Evolutionary conservation across 805 yeast genomes (phyloP).

Genomic region (Wickerhamiella dianesei): DNA sequence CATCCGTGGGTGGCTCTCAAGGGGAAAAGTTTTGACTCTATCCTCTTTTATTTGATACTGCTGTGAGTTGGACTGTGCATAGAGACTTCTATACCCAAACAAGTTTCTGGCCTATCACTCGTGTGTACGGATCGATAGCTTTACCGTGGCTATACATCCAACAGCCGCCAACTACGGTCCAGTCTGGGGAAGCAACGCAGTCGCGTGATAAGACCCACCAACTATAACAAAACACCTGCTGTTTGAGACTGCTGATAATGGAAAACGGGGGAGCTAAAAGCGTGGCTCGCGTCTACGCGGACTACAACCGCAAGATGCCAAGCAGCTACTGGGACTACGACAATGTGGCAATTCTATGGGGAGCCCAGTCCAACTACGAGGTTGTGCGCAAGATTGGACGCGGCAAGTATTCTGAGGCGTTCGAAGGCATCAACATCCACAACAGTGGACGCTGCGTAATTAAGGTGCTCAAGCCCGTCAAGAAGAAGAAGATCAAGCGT

Average conservation of each 20-base stretch:
- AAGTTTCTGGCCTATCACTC: not conserved
- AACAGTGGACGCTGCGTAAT: conserved; percentile 61
- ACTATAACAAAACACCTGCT: too few species aligned
- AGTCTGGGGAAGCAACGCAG: not conserved
- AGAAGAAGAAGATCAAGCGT: conserved; percentile 80
- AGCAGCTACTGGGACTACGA: conserved; percentile 77
- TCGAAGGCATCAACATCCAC: conserved; percentile 56
- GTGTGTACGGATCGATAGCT: not conserved
- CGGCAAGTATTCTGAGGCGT: conserved; percentile 90
- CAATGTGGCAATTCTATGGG: conserved; percentile 66
- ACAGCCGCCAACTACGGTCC: not conserved
- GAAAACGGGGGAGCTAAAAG: conserved; percentile 26
- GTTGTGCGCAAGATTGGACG: conserved; percentile 74
- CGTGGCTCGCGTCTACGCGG: conserved; percentile 65
- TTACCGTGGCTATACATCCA: not conserved
- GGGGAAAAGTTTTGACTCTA: not conserved
- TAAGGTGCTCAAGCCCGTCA: conserved; percentile 86
- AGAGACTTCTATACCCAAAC: not conserved
- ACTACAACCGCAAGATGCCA: conserved; percentile 64
- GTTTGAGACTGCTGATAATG: not conserved
- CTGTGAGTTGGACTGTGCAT: not conserved
- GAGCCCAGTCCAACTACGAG: conserved; percentile 73
- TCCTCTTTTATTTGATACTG: not conserved
- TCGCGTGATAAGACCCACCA: too few species aligned
- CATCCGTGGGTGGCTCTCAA: not conserved